Percentiles rank a stretch among this genome's conserved stretches.
phyloP scores from a whole-genome alignment of 257 asterid genomes.

The Scutellaria minor region DNA sequence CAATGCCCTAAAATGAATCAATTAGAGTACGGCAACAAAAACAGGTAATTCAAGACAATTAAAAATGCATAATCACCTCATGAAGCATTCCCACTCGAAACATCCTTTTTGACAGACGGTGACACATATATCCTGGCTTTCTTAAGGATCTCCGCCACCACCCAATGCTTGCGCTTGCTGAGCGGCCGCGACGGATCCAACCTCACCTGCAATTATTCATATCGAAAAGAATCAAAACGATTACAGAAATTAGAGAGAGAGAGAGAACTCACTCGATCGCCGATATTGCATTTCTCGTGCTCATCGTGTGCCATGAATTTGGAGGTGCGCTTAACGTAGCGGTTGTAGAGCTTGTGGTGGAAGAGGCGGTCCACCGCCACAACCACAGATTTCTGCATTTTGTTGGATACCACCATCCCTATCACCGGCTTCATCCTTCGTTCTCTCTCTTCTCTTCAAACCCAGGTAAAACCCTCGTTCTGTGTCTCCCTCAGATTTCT shows the following conservation, averaged over 20 bases:
- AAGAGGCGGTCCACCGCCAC: constrained; percentile 88
- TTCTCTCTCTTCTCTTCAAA: no score
- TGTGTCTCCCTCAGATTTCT: no score
- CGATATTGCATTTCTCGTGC: constrained; percentile 64
- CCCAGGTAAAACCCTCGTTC: no score
- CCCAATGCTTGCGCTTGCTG: constrained; percentile 11
- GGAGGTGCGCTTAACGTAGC: constrained; percentile 89
- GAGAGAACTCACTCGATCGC: constrained; percentile 62
- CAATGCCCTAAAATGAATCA: constrained; percentile 2
- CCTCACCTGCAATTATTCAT: constrained; percentile 53
- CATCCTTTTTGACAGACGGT: constrained; percentile 37
- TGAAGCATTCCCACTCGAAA: constrained; percentile 3
- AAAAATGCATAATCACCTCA: neutral
- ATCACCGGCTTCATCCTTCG: no score
- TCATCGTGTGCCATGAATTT: constrained; percentile 98
- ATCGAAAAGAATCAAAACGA: neutral
- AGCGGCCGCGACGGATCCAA: constrained; percentile 84
- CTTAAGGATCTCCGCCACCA: constrained; percentile 65
- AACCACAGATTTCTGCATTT: constrained; percentile 75
- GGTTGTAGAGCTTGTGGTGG: constrained; percentile 79
- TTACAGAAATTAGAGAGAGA: neutral
- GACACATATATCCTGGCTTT: constrained; percentile 74
- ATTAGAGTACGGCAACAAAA: neutral
- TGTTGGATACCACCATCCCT: no score
- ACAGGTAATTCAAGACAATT: neutral